Evolutionary conservation across 2,329 filamentous ascomycete genomes (phyloP), one percentile per base, ranked within the genome.

Genomic region (Teratosphaeria zuluensis): DNA sequence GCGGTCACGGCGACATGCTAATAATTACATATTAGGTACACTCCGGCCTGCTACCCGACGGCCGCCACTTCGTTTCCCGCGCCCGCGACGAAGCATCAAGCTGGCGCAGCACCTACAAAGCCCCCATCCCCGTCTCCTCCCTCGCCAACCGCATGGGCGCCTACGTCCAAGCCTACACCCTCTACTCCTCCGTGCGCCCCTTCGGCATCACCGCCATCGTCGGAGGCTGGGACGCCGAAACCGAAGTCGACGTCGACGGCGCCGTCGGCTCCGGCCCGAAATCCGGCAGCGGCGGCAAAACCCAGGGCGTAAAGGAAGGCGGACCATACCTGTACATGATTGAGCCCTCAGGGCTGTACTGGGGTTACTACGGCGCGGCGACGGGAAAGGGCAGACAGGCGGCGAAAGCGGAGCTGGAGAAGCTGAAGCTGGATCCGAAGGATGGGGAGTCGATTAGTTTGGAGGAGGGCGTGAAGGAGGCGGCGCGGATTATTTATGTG

Each of bases 301-400:
- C 86, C 51, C 76, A 84, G 61, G 78, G 84, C 69, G 86, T 85
- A 70, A 88, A 84, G 74, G 85, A 91, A 73, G 94, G 94, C 67
- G 94, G 92, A 1, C 94, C 94, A 24, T 92, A 86, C 63, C 84
- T 99, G 62, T 99, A 96, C 82, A 99, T 99, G 94, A 92, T 99
- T 68, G 94, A 99, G 80, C 94, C 94, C 51, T 96, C 91, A 70
- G 94, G 94, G 58, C 78, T 92, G 66, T 97, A 96, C 81, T 99
- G 94, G 94, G 94, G 94, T 61, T 99, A 99, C 82, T 96, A 96
- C 75, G 94, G 94, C 68, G 94, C 94, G 46, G 94, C 94, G 55
- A 96, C 94, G 14, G 94, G 94, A 71, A 99, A 99, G 78, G 94
- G 94, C 63, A 84, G 94, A 68, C 94, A 99, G 79, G 88, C 92